Conservation (phyloP, 2,329 filamentous ascomycete species). For the Penicillium nordicum region DNA sequence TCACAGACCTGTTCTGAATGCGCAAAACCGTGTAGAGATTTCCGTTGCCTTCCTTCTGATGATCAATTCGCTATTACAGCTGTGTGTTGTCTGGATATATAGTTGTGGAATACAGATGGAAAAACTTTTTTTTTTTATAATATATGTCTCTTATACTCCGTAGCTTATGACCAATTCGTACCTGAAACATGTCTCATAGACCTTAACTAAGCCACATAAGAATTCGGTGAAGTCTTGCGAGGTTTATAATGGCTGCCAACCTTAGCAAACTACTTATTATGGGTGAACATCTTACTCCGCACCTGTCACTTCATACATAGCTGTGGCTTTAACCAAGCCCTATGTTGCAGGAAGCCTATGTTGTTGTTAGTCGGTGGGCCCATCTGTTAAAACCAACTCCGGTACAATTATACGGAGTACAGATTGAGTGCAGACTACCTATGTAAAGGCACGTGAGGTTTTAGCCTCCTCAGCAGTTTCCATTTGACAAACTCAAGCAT, state of each 20-base stretch:
- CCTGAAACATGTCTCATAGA: not conserved
- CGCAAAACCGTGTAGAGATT: constrained; percentile 95
- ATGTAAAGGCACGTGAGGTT: not conserved
- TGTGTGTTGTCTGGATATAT: constrained; percentile 5
- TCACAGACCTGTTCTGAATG: constrained; percentile 73
- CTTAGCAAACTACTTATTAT: not conserved
- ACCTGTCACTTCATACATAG: not conserved
- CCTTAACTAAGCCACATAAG: not conserved
- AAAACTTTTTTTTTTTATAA: not conserved
- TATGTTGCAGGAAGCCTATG: not conserved
- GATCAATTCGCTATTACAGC: constrained; percentile 23
- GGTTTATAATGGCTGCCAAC: not conserved
- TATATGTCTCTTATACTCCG: not conserved
- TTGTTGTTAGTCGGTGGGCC: no score
- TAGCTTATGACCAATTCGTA: not conserved
- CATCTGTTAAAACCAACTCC: not conserved
- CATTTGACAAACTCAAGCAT: not conserved
- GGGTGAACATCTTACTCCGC: not conserved
- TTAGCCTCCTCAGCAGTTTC: not conserved
- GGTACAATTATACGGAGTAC: not conserved
- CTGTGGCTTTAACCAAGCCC: not conserved
- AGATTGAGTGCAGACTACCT: not conserved
- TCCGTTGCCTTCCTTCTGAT: constrained; percentile 99
- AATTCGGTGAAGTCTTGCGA: not conserved
- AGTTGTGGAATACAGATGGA: constrained; percentile 18